These are phyloP conservation scores for Wickerhamomyces strasburgensis DNA, from an alignment of 805 yeast genomes.

Conservation along the genomic window DNA sequence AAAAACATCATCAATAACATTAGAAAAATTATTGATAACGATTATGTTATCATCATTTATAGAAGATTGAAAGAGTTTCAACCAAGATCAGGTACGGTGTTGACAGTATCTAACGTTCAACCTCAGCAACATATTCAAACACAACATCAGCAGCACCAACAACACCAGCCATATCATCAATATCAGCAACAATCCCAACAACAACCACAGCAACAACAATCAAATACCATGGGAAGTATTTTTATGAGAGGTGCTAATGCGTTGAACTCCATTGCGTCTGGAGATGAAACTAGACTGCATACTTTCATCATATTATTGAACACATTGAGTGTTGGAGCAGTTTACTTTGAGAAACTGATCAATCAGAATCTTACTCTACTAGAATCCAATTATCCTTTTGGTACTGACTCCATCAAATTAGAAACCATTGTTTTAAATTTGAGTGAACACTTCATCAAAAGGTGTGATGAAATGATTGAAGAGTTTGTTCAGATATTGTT, in stretches of 20 bases:
- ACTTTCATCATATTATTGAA: constrained; percentile 67
- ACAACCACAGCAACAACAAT: constrained; percentile 7
- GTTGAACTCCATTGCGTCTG: constrained; percentile 33
- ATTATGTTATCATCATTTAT: constrained; percentile 52
- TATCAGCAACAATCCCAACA: constrained; percentile 10
- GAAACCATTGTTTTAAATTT: constrained; percentile 23
- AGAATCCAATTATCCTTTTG: constrained; percentile 34
- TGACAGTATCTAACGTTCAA: constrained; percentile 18
- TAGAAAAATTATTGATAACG: constrained; percentile 57
- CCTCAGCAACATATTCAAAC: no score
- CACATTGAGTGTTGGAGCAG: constrained; percentile 59
- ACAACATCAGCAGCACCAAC: no score
- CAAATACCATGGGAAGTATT: constrained; percentile 25
- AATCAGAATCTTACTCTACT: constrained; percentile 28
- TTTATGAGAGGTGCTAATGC: constrained; percentile 42
- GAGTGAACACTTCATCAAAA: constrained; percentile 23
- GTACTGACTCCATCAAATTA: constrained; percentile 28
- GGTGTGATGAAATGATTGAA: constrained; percentile 28
- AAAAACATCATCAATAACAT: constrained; percentile 50
- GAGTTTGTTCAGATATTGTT: constrained; percentile 41
- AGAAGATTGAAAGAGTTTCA: constrained; percentile 40
- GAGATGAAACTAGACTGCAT: constrained; percentile 46
- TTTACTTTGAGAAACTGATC: constrained; percentile 43
- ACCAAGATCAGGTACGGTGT: constrained; percentile 34
- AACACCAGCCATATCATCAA: constrained; percentile 8